Base-by-base conservation (phyloP, 768 basidiomycete genomes). In the Pisolithus tinctorius region DNA sequence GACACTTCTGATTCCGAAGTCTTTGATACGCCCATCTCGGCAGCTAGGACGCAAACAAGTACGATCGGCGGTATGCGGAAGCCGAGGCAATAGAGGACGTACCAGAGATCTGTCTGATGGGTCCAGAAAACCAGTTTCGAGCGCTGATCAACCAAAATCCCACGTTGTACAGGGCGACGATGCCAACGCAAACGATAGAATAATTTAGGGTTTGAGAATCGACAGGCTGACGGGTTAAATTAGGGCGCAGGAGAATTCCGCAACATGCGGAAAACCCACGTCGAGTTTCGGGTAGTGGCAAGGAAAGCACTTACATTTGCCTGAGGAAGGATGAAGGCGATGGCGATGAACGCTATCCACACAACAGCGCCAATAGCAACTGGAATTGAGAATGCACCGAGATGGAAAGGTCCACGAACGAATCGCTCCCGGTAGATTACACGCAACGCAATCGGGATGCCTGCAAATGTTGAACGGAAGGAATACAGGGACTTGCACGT, bases 311-410 rank as follows among this genome's bases (percentile, higher is more conserved):
- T 52, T 55, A 78, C 79, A 60, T 83, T 87, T 27, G 77, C 67
- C 65, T 83, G 77, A 6, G 85, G 86, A 1, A 91, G 74, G 57
- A 87, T 81, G 65, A 89, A 89, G 5, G 74, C 80, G 58, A 89
- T 80, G 5, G 84, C 72, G 57, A 91, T 88, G 63, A 86, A 86
- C 0, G 59, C 60, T 31, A 88, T 87, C 86, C 87, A 89, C 16
- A 66, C 13, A n/a, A 83, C 77, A 4, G 86, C 80, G 13, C 61
- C 56, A 31, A 78, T 63, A 4, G 81, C 78, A 16, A 86, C 65
- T 4, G 82, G 81, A 55, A 77, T 78, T 1, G 84, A 86, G 63
- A 84, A 77, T 16, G 52, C 48, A 16, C 86, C 82, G 39, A 88
- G 78, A 59, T 87, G 82, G 74, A 84, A 90, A 0, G 85, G 85